Base-by-base conservation (phyloP, 208 protist species). In the Leishmania arabica region DNA sequence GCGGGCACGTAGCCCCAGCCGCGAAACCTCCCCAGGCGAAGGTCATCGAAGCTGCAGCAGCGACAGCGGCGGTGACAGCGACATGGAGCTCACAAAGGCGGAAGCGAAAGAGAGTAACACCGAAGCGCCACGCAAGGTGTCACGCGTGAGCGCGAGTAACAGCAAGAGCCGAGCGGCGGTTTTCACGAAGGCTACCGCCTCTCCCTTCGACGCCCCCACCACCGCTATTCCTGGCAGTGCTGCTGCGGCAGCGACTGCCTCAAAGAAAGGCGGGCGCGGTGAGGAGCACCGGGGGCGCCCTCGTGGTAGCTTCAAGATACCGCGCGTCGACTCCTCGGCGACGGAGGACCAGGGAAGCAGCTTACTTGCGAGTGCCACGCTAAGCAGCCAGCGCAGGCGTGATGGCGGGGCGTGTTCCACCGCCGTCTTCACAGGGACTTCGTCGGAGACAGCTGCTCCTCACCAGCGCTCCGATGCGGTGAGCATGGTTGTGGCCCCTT, bases 261-360 rank as follows among this genome's bases (percentile, higher is more conserved):
- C 49, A 56, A 77, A 79, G 34, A 77, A 72, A 78, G 77, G 62
- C 37, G 51, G 49, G 6, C 45, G 53, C 21, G 54, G n/a, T 51
- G 81, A 84, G 62, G 81, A 84, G 70, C 81, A 84, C 70, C 81
- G 81, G 13, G 81, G 81, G 1, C 81, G 81, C 0, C 81, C 81
- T 24, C 66, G 75, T 31, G 76, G 81, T 58, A 80, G 76, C 70
- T 80, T 80, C 76, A 84, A 84, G 76, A 45, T 47, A 15, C 75
- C 70, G 1, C 75, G 81, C 42, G 51, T 81, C 56, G 69, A 64
- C 58, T 24, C 49, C 51, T 2, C 47, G 51, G 51, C 51, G 51
- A 34, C 34, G 31, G 72, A 40, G 72, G 27, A 54, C 6, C 40
- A 73, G 69, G 69, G 21, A 2, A 73, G 37, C 45, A 8, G 69